These are phyloP conservation scores for Termitomyces sp. DNA, from an alignment of 768 basidiomycete genomes.

Conservation along the genomic window DNA sequence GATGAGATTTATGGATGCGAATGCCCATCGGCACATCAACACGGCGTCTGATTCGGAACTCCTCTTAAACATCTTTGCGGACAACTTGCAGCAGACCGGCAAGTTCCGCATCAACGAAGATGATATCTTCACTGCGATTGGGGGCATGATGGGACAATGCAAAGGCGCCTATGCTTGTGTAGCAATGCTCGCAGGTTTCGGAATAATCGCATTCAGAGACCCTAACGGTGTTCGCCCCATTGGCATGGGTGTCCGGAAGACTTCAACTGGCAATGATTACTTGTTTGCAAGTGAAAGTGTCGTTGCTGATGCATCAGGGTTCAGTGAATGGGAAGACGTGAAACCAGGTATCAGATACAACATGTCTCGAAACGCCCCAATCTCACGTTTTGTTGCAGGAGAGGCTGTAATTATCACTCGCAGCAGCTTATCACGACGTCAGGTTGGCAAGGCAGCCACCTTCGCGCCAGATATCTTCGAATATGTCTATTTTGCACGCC, in stretches of 20 bases:
- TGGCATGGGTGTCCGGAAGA: slow-evolving; percentile 74
- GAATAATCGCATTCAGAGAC: slow-evolving; percentile 96
- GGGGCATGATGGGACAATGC: slow-evolving; percentile 83
- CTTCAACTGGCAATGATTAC: slow-evolving; percentile 70
- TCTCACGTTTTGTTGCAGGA: slow-evolving; percentile 41
- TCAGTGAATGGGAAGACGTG: slow-evolving; percentile 91
- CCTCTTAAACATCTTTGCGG: slow-evolving; percentile 94
- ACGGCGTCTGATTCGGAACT: slow-evolving; percentile 98
- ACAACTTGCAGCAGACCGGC: slow-evolving; percentile 96
- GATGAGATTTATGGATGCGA: slow-evolving; percentile 93
- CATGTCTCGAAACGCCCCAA: slow-evolving; percentile 2
- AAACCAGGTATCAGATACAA: slow-evolving; percentile 60
- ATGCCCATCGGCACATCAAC: slow-evolving; percentile 97
- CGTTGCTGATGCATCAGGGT: slow-evolving; percentile 92
- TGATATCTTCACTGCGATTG: slow-evolving; percentile 94
- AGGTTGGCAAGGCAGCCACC: slow-evolving; percentile 62
- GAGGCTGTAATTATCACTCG: slow-evolving; percentile 97
- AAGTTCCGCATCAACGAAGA: slow-evolving; percentile 99
- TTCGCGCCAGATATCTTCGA: slow-evolving; percentile 99
- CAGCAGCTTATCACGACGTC: slow-evolving; percentile 66
- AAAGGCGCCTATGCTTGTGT: slow-evolving; percentile 96
- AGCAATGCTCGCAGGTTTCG: slow-evolving; percentile 99
- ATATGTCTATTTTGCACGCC: slow-evolving; percentile 97
- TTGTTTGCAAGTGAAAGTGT: slow-evolving; percentile 94
- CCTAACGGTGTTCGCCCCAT: slow-evolving; percentile 96